Conservation (phyloP, 169 alveolate genomes). For the Eimeria acervulina region DNA sequence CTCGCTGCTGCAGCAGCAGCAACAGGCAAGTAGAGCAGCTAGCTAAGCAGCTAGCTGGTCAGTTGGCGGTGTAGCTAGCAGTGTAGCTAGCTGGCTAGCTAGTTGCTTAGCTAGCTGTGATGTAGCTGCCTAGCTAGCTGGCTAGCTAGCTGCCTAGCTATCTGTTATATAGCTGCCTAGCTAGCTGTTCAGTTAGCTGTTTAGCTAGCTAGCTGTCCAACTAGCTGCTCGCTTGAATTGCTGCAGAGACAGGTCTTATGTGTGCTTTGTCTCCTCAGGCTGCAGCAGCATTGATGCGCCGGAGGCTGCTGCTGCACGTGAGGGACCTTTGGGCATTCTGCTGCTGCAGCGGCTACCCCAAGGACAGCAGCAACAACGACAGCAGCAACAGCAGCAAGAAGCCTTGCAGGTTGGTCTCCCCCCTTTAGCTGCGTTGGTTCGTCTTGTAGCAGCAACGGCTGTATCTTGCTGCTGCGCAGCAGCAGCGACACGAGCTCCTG, state of each 20-base stretch:
- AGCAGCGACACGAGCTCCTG: not conserved
- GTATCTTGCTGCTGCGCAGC: too few relatives aligned
- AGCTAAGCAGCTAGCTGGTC: too few relatives aligned
- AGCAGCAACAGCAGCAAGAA: not conserved
- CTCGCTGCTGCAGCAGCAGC: not conserved
- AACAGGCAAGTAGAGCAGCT: not conserved
- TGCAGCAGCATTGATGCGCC: not conserved
- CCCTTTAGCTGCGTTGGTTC: not conserved
- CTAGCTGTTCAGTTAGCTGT: too few relatives aligned
- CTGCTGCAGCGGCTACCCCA: not conserved
- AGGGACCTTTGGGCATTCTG: not conserved
- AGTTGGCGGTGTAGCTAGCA: too few relatives aligned
- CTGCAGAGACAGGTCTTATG: not conserved
- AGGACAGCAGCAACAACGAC: not conserved
- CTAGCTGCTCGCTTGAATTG: too few relatives aligned
- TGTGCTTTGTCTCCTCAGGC: not conserved
- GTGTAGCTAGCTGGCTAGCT: too few relatives aligned
- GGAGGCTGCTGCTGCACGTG: not conserved
- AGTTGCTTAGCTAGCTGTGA: not conserved
- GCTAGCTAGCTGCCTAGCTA: not conserved
- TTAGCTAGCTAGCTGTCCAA: too few relatives aligned
- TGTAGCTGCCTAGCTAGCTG: not conserved
- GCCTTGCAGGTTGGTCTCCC: not conserved
- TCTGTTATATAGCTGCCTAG: too few relatives aligned
- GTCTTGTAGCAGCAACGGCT: not conserved